phyloP scores from a whole-genome alignment of 2,329 filamentous ascomycete genomes.

The Macrophomina tecta region DNA sequence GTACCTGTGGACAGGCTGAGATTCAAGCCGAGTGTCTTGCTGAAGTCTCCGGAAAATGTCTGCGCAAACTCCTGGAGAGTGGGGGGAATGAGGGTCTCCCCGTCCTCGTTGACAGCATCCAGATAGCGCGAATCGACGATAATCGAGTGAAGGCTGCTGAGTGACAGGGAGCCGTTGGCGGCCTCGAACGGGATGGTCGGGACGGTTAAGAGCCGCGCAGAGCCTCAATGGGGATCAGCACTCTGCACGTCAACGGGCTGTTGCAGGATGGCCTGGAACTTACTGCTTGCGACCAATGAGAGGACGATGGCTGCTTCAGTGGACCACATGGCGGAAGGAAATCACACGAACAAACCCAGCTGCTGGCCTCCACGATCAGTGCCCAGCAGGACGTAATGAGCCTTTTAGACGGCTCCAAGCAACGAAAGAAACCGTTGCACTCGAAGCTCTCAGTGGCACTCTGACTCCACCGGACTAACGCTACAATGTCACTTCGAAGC shows the following conservation, averaged over 20 bases:
- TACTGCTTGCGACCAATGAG: slow-evolving; percentile 6
- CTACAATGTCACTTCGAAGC: slow-evolving; percentile 3
- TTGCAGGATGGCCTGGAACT: background rate
- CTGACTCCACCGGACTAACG: background rate
- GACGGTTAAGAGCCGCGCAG: slow-evolving; percentile 28
- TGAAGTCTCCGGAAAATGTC: slow-evolving; percentile 52
- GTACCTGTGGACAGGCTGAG: background rate
- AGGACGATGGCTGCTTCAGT: background rate
- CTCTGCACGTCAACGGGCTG: background rate
- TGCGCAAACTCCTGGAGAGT: slow-evolving; percentile 55
- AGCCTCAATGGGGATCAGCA: slow-evolving; percentile 10
- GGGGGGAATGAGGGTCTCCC: slow-evolving; percentile 55
- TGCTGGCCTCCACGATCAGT: background rate
- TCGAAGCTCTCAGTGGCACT: background rate
- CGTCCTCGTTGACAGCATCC: slow-evolving; percentile 50
- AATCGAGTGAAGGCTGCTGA: slow-evolving; percentile 38
- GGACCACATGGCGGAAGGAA: slow-evolving; percentile 3
- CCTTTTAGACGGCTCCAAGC: background rate
- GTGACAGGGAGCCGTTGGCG: slow-evolving; percentile 23
- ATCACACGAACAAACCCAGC: no score
- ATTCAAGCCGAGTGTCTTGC: slow-evolving; percentile 28
- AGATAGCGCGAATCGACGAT: slow-evolving; percentile 54
- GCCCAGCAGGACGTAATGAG: background rate
- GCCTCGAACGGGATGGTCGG: slow-evolving; percentile 31
- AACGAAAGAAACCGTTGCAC: background rate